phyloP scores from a whole-genome alignment of 176 grass and related monocot species.

The Elaeis guineensis region DNA sequence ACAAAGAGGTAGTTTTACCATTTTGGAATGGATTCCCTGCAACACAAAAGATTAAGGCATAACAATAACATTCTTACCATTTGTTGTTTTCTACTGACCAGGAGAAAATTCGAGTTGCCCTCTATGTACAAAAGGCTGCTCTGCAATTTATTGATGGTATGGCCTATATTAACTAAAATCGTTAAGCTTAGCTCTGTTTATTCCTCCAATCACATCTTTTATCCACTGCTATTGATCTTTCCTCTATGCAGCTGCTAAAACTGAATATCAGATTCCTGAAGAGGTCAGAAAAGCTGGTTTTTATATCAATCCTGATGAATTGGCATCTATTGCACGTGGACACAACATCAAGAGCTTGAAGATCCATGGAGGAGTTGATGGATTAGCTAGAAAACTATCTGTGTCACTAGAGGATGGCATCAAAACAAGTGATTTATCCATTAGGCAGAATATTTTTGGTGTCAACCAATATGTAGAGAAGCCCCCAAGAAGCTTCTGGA shows the following conservation, averaged over 20 bases:
- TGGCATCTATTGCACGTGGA: slow-evolving; percentile 57
- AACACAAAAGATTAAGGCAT: not conserved
- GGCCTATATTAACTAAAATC: slow-evolving; percentile 9
- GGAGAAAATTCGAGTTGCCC: slow-evolving; percentile 88
- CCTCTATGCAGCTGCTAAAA: slow-evolving; percentile 34
- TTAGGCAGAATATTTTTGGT: slow-evolving; percentile 62
- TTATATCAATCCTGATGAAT: slow-evolving; percentile 64
- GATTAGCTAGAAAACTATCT: slow-evolving; percentile 53
- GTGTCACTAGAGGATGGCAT: slow-evolving; percentile 54
- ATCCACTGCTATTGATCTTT: not conserved
- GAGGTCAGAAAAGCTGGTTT: slow-evolving; percentile 56
- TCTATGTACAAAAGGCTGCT: slow-evolving; percentile 83
- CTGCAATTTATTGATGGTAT: slow-evolving; percentile 86
- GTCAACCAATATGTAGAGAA: slow-evolving; percentile 71
- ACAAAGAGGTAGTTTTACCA: no score
- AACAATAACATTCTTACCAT: not conserved
- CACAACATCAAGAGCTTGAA: slow-evolving; percentile 53
- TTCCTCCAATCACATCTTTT: no score
- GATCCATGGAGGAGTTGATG: slow-evolving; percentile 50
- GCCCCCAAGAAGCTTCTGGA: slow-evolving; percentile 74
- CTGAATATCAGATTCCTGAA: slow-evolving; percentile 55
- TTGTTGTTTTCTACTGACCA: slow-evolving; percentile 14
- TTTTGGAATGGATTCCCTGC: no score
- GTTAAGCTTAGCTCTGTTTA: not conserved
- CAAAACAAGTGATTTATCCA: slow-evolving; percentile 36